Evolutionary conservation across 2,329 filamentous ascomycete genomes (phyloP), one percentile per base, ranked within the genome.

Genomic region (Mycosphaerella sp.): DNA sequence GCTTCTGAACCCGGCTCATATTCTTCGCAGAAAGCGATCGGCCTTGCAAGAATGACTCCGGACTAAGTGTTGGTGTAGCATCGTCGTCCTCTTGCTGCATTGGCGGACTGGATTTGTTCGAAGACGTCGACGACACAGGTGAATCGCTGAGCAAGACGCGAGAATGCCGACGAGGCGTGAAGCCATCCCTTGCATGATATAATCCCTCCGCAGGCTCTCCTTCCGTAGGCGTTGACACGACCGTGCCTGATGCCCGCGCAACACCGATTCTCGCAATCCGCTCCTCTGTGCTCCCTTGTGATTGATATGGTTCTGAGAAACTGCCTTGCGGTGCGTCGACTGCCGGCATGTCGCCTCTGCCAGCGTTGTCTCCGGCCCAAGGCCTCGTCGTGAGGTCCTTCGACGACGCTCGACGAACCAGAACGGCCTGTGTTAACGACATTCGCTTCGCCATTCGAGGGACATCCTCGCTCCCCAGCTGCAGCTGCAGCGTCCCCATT

Each of bases 221-320:
- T 36, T 48, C 42, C 29, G 45, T 49, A 34, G 53, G 47, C 29
- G 57, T 54, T 14, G 59, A 50, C 4, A 59, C 55, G 21, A 49
- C 59, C 8, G 51, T 58, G 59, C 76, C 69, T 10, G 74, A 72
- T 5, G 73, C 74, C 46, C 62, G 70, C 14, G 73, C 74, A 39
- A 75, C 64, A 45, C 74, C 73, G 57, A 75, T 75, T 39, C 54
- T 54, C 12, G 43, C 53, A 17, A 23, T 14, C 38, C 40, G n/a
- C 31, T 55, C 58, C 11, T 53, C 42, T 17, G 31, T 21, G 7
- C 48, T 43, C 26, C 38, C 53, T 31, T 60, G 34, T n/a, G 40
- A 36, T 17, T 40, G 26, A 29, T 43, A 41, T 10, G 36, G 17
- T 21, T 53, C 53, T 29, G 31, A 4, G 12, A 41, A n/a, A 4